Evolutionary conservation across 2,329 filamentous ascomycete genomes (phyloP).

Genomic region (Alternaria brassicicola): DNA sequence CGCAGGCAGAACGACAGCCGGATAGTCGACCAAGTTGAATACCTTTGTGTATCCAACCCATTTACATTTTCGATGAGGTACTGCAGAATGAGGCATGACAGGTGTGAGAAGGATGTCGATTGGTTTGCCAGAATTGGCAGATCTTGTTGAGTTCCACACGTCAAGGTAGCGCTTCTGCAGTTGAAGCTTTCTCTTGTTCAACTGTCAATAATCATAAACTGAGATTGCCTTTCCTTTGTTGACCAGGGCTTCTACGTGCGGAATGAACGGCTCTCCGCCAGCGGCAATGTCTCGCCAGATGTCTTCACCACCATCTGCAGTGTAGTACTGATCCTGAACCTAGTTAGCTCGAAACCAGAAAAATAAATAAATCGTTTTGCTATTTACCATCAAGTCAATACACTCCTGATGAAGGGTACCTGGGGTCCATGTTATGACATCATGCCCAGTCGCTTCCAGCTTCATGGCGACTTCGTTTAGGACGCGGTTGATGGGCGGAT

Average conservation of each 20-base stretch:
- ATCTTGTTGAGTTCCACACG: conserved; percentile 61
- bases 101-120: conserved; percentile 66
- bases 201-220: conserved; percentile 70
- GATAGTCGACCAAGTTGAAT: conserved; percentile 68
- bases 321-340: conserved; percentile 64
- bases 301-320: conserved; percentile 68
- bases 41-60: conserved; percentile 67
- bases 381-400: conserved; percentile 59
- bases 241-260: conserved; percentile 61
- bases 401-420: conserved; percentile 60
- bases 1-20: conserved; percentile 62
- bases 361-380: neutral
- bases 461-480: conserved; percentile 48
- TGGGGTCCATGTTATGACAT: conserved; percentile 60
- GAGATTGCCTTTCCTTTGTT: conserved; percentile 59
- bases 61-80: conserved; percentile 54
- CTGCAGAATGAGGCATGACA: conserved; percentile 65
- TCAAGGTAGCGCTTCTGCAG: conserved; percentile 64
- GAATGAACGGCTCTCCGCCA: conserved; percentile 61
- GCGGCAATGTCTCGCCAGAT: conserved; percentile 60
- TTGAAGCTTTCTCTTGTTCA: conserved; percentile 63
- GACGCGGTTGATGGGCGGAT: conserved; percentile 60
- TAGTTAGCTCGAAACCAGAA: neutral
- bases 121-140: conserved; percentile 51
- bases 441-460: conserved; percentile 58